Percentiles rank a stretch among this genome's conserved stretches.
Conservation (phyloP, 2,329 filamentous ascomycete genomes). For the Fusarium albosuccineum region DNA sequence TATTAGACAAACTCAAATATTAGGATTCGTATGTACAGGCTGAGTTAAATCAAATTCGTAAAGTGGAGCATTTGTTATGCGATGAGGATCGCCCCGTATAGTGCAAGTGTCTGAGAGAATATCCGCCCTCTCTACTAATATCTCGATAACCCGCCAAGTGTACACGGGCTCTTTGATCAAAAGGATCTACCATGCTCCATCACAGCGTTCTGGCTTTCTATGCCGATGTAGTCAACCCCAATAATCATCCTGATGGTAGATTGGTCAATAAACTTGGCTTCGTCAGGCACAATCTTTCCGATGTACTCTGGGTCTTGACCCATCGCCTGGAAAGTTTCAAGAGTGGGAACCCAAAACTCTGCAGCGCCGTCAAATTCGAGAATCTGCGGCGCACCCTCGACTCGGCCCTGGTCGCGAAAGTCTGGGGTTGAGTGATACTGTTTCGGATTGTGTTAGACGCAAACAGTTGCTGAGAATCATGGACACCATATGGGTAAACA, state of each 20-base stretch:
- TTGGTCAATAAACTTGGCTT: background rate
- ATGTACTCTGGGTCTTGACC: background rate
- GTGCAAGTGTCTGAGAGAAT: no score
- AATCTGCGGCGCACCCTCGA: constrained; percentile 20
- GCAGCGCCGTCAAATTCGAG: constrained; percentile 34
- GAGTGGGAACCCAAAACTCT: constrained; percentile 31
- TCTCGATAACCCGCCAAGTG: no score
- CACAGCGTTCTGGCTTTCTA: background rate
- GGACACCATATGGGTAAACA: background rate
- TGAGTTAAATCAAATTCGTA: no score
- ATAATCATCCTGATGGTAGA: background rate
- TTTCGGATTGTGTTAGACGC: background rate
- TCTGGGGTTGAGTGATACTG: constrained; percentile 1
- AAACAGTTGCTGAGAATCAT: background rate
- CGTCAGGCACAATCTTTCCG: background rate
- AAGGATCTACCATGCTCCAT: constrained; percentile 1
- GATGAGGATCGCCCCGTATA: no score
- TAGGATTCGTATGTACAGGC: no score
- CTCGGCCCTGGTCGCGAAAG: background rate
- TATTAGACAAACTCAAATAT: no score
- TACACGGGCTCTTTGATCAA: constrained; percentile 39
- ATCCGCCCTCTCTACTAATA: no score
- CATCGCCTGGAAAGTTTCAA: constrained; percentile 24
- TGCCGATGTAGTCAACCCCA: background rate
- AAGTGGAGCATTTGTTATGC: no score